phyloP scores from a whole-genome alignment of 176 grass and related monocot genomes.

The Cocos nucifera region DNA sequence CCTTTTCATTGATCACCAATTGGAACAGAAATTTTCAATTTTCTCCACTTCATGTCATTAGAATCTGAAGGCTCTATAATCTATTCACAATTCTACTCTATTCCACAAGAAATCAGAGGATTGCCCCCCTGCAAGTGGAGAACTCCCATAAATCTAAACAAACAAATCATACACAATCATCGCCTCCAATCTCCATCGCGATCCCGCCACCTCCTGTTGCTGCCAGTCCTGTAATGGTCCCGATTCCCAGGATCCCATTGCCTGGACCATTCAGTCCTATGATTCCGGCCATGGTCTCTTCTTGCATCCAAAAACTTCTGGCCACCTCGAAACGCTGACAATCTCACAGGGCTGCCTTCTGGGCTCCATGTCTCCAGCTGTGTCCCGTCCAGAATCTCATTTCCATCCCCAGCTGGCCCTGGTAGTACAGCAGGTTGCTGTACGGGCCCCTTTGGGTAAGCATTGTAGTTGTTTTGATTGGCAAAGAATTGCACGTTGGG shows the following conservation, averaged over 20 bases:
- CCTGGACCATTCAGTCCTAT: constrained; percentile 19
- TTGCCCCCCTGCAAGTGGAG: neutral
- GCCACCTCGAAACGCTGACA: neutral
- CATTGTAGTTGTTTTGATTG: constrained; percentile 36
- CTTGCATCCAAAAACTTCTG: constrained; percentile 21
- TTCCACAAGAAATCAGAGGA: neutral
- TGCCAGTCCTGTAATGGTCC: constrained; percentile 16
- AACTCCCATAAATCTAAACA: neutral
- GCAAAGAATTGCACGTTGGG: constrained; percentile 5
- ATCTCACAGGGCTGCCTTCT: constrained; percentile 1
- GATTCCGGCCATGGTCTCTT: constrained; percentile 3
- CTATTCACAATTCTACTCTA: no score
- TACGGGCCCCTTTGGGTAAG: constrained; percentile 11
- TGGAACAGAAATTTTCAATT: no score
- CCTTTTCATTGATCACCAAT: no score
- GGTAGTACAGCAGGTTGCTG: constrained; percentile 6
- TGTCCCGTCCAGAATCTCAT: neutral
- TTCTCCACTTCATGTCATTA: no score
- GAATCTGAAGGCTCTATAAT: no score
- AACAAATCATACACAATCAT: constrained; percentile 2
- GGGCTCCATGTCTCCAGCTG: constrained; percentile 19
- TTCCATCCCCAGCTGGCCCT: neutral
- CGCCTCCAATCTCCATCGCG: constrained; percentile 16
- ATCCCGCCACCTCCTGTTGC: constrained; percentile 19
- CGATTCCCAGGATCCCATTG: constrained; percentile 24